These are phyloP conservation scores for Pichia membranifaciens DNA, from an alignment of 805 yeast genomes.

Conservation along the genomic window DNA sequence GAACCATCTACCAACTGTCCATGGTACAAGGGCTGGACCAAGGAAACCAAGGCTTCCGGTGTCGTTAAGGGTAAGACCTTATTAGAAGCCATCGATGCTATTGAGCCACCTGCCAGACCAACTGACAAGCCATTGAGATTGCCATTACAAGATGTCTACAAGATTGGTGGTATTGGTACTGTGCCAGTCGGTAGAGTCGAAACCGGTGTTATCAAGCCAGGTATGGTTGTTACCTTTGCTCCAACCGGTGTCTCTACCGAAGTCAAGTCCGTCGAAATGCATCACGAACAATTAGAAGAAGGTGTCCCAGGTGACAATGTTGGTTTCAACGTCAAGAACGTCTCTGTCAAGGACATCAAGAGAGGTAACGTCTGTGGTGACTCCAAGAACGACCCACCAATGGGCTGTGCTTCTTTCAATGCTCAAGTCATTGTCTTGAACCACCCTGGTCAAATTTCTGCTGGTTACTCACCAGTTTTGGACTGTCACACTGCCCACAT, in stretches of 20 bases:
- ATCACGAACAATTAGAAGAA: constrained; percentile 72
- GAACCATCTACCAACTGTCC: constrained; percentile 76
- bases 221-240: constrained; percentile 63
- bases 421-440: constrained; percentile 83
- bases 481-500: constrained; percentile 93
- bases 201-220: constrained; percentile 88
- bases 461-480: constrained; percentile 88
- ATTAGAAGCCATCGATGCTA: constrained; percentile 78
- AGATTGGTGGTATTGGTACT: constrained; percentile 88
- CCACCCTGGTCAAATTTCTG: constrained; percentile 89
- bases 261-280: constrained; percentile 87
- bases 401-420: constrained; percentile 62
- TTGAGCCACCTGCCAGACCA: constrained; percentile 77
- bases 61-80: constrained; percentile 72
- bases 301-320: constrained; percentile 91
- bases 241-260: constrained; percentile 89
- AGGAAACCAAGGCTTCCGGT: constrained; percentile 70
- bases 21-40: constrained; percentile 85
- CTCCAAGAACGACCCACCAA: constrained; percentile 85
- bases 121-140: constrained; percentile 83
- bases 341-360: constrained; percentile 81
- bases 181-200: constrained; percentile 94
- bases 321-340: constrained; percentile 88
- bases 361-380: constrained; percentile 93
- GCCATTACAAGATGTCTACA: constrained; percentile 88